Conservation (phyloP, 2,329 filamentous ascomycete species). For the Colletotrichum truncatum region DNA sequence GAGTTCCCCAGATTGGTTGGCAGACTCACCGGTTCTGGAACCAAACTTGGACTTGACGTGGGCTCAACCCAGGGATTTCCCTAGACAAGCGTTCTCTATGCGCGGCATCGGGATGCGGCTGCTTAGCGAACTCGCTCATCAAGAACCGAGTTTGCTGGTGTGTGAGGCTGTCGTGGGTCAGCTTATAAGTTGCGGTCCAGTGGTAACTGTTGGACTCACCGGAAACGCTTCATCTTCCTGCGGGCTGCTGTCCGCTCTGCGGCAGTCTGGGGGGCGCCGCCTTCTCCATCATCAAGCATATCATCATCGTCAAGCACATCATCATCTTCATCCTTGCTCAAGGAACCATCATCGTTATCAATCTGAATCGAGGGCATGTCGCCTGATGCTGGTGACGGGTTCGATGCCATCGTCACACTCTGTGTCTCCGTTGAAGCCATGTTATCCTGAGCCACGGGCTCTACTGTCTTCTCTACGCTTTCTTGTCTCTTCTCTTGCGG, state of each 20-base stretch:
- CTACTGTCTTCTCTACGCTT: slow-evolving; percentile 47
- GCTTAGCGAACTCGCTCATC: slow-evolving; percentile 96
- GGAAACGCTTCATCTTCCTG: slow-evolving; percentile 82
- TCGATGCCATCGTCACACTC: slow-evolving; percentile 49
- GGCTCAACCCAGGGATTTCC: slow-evolving; percentile 91
- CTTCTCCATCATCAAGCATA: slow-evolving; percentile 59
- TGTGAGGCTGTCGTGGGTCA: slow-evolving; percentile 71
- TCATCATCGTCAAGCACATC: slow-evolving; percentile 67
- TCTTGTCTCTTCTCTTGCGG: slow-evolving; percentile 36
- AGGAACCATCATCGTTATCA: slow-evolving; percentile 44
- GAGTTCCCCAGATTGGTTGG: neutral
- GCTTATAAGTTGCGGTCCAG: neutral
- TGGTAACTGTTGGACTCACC: slow-evolving; percentile 56
- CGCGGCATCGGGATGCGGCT: slow-evolving; percentile 91
- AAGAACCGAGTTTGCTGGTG: slow-evolving; percentile 97
- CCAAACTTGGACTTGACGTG: slow-evolving; percentile 96
- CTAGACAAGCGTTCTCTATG: slow-evolving; percentile 87
- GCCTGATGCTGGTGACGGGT: slow-evolving; percentile 44
- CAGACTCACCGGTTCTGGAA: slow-evolving; percentile 89
- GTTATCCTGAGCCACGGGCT: slow-evolving; percentile 49
- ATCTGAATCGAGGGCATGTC: slow-evolving; percentile 43
- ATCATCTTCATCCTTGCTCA: slow-evolving; percentile 58
- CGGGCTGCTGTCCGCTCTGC: slow-evolving; percentile 66
- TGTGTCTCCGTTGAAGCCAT: slow-evolving; percentile 49
- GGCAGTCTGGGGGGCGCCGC: slow-evolving; percentile 58